A percentile compares a stretch with the other conserved stretches of the same genome.
Evolutionary conservation across 1,284 basidiomycete species (phyloP).

Genomic region (Leccinum pallidistipes): DNA sequence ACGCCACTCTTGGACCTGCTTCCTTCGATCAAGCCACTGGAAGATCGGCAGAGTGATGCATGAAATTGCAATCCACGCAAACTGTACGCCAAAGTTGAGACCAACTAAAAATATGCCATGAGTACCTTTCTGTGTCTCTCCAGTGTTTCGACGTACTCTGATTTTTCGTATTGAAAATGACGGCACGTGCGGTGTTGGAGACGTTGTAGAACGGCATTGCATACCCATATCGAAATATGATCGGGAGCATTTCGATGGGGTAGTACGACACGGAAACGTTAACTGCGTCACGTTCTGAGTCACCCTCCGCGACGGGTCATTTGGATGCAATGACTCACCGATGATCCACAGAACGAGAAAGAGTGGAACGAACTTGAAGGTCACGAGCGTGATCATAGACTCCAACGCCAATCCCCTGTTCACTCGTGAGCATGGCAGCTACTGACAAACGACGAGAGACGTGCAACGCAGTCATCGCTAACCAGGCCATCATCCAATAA

Average conservation of each 20-base stretch:
- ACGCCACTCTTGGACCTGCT: constrained; percentile 28
- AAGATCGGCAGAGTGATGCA: constrained; percentile 51
- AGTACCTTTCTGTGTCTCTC: constrained; percentile 4
- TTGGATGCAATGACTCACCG: constrained; percentile 34
- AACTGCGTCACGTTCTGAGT: neutral
- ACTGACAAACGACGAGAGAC: constrained; percentile 17
- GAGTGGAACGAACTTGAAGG: constrained; percentile 51
- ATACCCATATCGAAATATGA: constrained; percentile 65
- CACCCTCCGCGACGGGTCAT: neutral
- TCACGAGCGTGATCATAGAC: constrained; percentile 56
- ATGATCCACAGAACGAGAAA: constrained; percentile 73
- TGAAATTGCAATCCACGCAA: constrained; percentile 55
- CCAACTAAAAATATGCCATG: constrained; percentile 42
- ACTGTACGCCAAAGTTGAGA: constrained; percentile 57
- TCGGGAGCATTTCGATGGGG: constrained; percentile 69
- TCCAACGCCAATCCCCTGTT: constrained; percentile 63
- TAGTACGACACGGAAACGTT: constrained; percentile 59
- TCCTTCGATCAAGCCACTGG: constrained; percentile 40
- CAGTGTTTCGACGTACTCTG: constrained; percentile 39
- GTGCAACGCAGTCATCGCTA: constrained; percentile 58
- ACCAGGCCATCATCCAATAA: constrained; percentile 74
- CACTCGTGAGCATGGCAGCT: constrained; percentile 4
- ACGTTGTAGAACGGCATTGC: constrained; percentile 76
- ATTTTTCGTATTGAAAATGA: constrained; percentile 72
- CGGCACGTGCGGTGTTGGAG: constrained; percentile 54